These are phyloP conservation scores for Scytalidium sp. DNA, from an alignment of 2,329 filamentous ascomycete genomes.

Conservation along the genomic window DNA sequence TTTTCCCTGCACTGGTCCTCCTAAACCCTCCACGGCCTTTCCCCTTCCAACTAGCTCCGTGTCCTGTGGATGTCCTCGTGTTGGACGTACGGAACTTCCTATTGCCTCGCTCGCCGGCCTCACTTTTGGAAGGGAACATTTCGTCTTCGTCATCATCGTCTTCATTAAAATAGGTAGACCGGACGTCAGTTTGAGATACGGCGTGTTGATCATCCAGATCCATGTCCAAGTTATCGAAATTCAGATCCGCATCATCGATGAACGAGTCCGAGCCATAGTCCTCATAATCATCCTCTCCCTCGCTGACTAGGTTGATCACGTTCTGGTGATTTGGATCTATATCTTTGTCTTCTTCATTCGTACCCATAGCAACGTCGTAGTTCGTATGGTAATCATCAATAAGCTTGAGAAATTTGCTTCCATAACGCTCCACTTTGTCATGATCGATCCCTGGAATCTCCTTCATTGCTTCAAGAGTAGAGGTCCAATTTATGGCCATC, in stretches of 20 bases:
- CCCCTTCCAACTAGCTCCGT: neutral
- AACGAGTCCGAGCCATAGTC: conserved; percentile 10
- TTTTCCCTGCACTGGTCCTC: conserved; percentile 6
- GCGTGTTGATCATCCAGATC: conserved; percentile 7
- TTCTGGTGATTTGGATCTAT: conserved; percentile 33
- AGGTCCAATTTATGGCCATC: conserved; percentile 71
- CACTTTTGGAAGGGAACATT: neutral
- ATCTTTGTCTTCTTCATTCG: conserved; percentile 16
- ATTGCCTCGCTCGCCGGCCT: conserved; percentile 5
- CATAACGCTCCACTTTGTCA: conserved; percentile 61
- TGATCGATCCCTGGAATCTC: conserved; percentile 60
- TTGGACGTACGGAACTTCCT: neutral
- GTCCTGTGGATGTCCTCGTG: neutral
- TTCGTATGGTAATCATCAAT: conserved; percentile 45
- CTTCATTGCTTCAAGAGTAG: conserved; percentile 57
- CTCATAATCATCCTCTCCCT: conserved; percentile 26
- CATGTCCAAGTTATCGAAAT: conserved; percentile 9
- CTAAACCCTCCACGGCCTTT: conserved; percentile 2
- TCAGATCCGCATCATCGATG: conserved; percentile 5
- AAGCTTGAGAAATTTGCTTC: conserved; percentile 57
- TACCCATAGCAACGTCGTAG: conserved; percentile 48
- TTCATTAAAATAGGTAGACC: conserved; percentile 11
- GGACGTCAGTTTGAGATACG: conserved; percentile 8
- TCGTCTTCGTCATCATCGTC: neutral
- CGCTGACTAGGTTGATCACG: conserved; percentile 54